These are phyloP conservation scores for Backusella liffmaniae DNA, from an alignment of 192 early-diverging fungal genomes.

Conservation along the genomic window DNA sequence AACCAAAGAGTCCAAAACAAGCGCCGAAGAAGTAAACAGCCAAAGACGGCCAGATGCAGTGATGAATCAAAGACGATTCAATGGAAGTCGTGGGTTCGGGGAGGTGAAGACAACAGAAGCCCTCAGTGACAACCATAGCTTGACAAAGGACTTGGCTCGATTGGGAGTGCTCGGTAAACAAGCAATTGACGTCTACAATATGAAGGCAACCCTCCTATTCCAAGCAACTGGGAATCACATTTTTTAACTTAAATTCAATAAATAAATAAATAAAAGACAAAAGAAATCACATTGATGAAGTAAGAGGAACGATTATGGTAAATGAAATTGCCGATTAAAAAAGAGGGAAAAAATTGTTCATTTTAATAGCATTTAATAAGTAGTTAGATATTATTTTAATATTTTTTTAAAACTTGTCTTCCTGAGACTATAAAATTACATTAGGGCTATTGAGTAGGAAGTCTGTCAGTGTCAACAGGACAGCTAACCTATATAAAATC, in stretches of 20 bases:
- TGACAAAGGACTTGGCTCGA: not conserved
- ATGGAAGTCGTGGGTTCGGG: not conserved
- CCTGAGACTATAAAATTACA: not conserved
- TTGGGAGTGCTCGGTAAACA: not conserved
- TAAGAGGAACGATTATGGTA: too few species aligned
- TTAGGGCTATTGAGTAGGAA: not conserved
- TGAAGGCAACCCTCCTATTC: not conserved
- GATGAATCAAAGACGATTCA: not conserved
- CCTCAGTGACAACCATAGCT: not conserved
- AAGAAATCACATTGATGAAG: too few species aligned
- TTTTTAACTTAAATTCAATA: not conserved
- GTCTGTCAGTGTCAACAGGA: slow-evolving; percentile 14
- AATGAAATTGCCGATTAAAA: not conserved
- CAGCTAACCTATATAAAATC: slow-evolving; percentile 10
- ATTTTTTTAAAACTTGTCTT: not conserved
- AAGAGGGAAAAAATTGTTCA: too few species aligned
- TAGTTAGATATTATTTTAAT: not conserved
- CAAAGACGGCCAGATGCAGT: not conserved
- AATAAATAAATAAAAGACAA: too few species aligned
- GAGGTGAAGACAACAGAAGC: not conserved
- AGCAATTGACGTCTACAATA: not conserved
- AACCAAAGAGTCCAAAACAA: not conserved
- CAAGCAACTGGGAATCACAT: not conserved
- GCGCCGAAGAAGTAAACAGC: not conserved
- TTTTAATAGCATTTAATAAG: not conserved